A percentile compares a stretch with the other conserved stretches of the same genome.
phyloP scores from a whole-genome alignment of 805 yeast species.

The Diddensiella caesifluorescens region DNA sequence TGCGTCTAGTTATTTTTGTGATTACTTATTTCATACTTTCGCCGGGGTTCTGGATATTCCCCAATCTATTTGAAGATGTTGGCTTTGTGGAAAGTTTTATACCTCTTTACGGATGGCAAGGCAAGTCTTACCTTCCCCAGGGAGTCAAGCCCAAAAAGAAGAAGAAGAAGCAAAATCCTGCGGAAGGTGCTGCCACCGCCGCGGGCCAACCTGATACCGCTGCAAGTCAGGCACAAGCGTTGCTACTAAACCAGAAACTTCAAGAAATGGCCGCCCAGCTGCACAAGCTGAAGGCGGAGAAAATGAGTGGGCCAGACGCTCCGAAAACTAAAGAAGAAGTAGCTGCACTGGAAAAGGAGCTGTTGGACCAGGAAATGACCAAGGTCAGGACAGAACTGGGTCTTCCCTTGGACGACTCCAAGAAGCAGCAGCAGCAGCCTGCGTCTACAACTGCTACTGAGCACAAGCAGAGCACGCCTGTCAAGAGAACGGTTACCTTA shows the following conservation, averaged over 20 bases:
- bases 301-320: conserved; percentile 1
- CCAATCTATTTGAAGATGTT: conserved; percentile 91
- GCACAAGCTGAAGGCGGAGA: not conserved
- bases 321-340: conserved; percentile 4
- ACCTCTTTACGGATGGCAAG: conserved; percentile 86
- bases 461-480: not conserved
- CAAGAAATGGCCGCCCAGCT: not conserved
- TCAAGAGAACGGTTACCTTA: conserved; percentile 7
- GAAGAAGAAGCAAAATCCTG: conserved; percentile 17
- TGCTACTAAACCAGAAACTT: not conserved
- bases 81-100: conserved; percentile 88
- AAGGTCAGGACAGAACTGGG: conserved; percentile 1
- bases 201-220: not conserved
- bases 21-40: conserved; percentile 53
- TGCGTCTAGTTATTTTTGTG: conserved; percentile 66
- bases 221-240: not conserved
- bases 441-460: not conserved
- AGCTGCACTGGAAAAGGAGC: conserved; percentile 4
- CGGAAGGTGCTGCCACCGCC: conserved; percentile 1
- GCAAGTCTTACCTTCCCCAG: conserved; percentile 21
- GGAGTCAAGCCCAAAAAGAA: conserved; percentile 19
- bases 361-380: not conserved
- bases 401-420: not conserved
- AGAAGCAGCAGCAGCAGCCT: conserved; percentile 7
- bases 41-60: conserved; percentile 92